These are phyloP conservation scores for Pigoraptor vietnamica DNA, from an alignment of 78 protist species.

Conservation along the genomic window DNA sequence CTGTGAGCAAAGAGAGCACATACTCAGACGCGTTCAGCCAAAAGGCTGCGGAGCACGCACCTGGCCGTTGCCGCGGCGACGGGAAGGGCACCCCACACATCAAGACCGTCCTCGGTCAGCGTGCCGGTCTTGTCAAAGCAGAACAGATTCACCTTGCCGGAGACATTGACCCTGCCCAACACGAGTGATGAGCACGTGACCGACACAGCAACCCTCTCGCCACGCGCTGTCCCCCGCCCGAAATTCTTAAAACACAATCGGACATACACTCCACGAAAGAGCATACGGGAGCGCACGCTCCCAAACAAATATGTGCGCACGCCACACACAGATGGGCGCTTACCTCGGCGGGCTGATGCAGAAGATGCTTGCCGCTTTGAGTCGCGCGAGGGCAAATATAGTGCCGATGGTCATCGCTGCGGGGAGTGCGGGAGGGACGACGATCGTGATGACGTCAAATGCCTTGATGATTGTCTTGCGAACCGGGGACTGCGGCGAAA, in stretches of 20 bases:
- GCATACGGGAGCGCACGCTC: background rate
- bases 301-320: no score
- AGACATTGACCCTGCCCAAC: constrained; percentile 19
- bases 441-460: constrained; percentile 76
- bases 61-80: background rate
- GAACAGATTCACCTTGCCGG: constrained; percentile 63
- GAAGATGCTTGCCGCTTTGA: constrained; percentile 43
- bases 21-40: background rate
- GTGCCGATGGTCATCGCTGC: constrained; percentile 82
- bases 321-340: background rate
- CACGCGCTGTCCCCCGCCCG: no score
- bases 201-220: no score
- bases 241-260: no score
- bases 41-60: background rate
- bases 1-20: background rate
- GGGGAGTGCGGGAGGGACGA: constrained; percentile 84
- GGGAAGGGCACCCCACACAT: constrained; percentile 53
- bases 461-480: constrained; percentile 16
- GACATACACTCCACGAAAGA: background rate
- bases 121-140: constrained; percentile 94
- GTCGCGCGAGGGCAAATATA: constrained; percentile 48
- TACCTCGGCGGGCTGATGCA: constrained; percentile 57
- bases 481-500: background rate
- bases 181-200: no score
- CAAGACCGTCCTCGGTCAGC: constrained; percentile 83